Evolutionary conservation across 257 asterid genomes (phyloP), one percentile per base, ranked within the genome.

Genomic region (Buddleja alternifolia): DNA sequence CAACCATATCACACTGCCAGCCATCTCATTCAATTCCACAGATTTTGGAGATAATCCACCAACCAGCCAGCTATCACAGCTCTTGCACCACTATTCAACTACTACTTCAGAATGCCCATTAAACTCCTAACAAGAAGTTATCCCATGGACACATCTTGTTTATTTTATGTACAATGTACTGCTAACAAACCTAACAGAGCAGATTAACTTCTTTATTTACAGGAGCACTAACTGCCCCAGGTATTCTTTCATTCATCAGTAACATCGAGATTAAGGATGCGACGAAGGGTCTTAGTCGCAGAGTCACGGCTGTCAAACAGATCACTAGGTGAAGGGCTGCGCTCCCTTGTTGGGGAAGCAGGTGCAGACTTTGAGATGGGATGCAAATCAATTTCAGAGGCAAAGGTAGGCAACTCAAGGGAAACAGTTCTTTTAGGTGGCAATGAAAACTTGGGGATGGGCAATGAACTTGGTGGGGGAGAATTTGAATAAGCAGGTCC

Each of bases 381-480:
- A 6, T 10, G 83, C 60, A 86, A 75, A 70, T 84, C 85, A 67
- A 83, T 57, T 56, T 78, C 83, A 44, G 88, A 72, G 67, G 79
- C 76, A 29, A 84, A 53, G 14, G 73, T 14, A 55, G 85, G 90
- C 66, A 91, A 72, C 34, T 83, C 95, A 59, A 94, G 96, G 1
- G 97, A 94, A 40, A 78, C 89, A 6, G 96, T 77, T 74, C 97
- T 81, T 72, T 88, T 94, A 0, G 92, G 89, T 72, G 62, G 77
- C 69, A 83, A 17, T 10, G 93, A 84, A 67, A 94, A 94, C 69
- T 86, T 94, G 1, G 99, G 98, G 3, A 94, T 84, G 39, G 99
- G 99, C 77, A 94, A 77, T 5, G 95, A 94, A 78, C 99, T 91
- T 1, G 99, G 99, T 6, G 95, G 93, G 44, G 99, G 98, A 10